Evolutionary conservation across 345 rosid genomes (phyloP), one percentile per base, ranked within the genome.

Genomic region (Salix koriyanagi): DNA sequence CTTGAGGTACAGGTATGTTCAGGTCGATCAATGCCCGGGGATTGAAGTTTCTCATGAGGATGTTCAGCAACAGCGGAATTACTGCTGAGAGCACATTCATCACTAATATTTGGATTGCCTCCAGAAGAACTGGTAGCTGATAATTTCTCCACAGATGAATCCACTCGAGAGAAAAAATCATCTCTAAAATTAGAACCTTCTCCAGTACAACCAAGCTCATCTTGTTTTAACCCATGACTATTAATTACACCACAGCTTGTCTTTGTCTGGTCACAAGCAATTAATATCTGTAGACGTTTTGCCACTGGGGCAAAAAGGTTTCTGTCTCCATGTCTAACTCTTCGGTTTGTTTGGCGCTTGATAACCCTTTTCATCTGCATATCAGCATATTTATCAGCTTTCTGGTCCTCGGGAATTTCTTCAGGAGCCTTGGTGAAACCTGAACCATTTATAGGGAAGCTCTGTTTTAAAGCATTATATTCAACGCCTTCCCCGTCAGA

Each of bases 1-100:
- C 88, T 58, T 82, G 84, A 71, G 69, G 73, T 46, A 83, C 23
- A 10, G 92, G 90, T 39, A 89, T 74, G 82, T 89, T 89, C 79
- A 87, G 76, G 82, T 89, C 92, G 65, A 89, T 83, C 78, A 82
- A 66, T 10, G 64, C 81, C 67, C 82, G 76, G 10, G 10, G 69
- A 65, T 26, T 76, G 84, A 80, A 67, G 81, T 54, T 76, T 74
- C 70, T 78, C 83, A 11, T 62, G 56, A 19, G 70, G 76, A 52
- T 75, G 67, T 56, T 77, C 81, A 65, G 67, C 72, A 23, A 60
- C 80, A 0, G 75, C 36, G 54, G 44, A 65, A 41, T 77, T 78
- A 67, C 75, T 65, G 61, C 79, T 67, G 67, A 65, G 62, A 56
- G 71, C 68, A 41, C 76, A 75, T 75, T 80, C 86, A 67, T 78